Evolutionary conservation across 495 filamentous ascomycete species (phyloP).

Genomic region (Aspergillus egyptiacus): DNA sequence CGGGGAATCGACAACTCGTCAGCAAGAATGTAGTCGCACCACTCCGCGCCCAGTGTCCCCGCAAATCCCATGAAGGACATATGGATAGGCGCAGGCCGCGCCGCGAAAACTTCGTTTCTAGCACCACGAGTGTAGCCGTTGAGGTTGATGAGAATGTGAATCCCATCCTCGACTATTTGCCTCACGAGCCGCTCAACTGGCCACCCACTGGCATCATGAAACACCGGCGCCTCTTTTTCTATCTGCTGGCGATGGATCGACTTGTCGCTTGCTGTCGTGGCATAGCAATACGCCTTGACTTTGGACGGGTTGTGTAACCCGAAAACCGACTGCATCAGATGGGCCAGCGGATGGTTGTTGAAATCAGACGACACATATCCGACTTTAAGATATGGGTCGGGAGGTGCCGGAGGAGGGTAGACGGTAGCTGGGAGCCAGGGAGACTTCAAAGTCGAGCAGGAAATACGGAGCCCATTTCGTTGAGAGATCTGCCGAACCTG

Average conservation of each 20-base stretch:
- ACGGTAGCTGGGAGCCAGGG: constrained; percentile 81
- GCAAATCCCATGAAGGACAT: constrained; percentile 99
- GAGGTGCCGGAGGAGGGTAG: constrained; percentile 77
- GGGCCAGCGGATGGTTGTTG: constrained; percentile 96
- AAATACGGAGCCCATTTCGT: constrained; percentile 89
- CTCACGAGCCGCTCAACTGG: constrained; percentile 76
- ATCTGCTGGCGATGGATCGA: constrained; percentile 92
- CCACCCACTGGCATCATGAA: constrained; percentile 85
- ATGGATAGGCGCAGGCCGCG: constrained; percentile 88
- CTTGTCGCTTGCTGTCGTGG: constrained; percentile 88
- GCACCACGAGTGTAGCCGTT: constrained; percentile 97
- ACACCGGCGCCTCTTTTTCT: constrained; percentile 87
- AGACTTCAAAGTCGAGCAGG: constrained; percentile 75
- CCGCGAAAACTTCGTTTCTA: constrained; percentile 96
- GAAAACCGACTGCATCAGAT: constrained; percentile 99
- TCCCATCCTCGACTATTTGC: constrained; percentile 86
- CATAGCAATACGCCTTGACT: constrained; percentile 88
- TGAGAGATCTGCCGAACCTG: constrained; percentile 95
- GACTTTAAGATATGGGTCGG: constrained; percentile 75
- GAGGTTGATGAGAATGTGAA: constrained; percentile 94
- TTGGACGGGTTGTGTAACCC: constrained; percentile 71
- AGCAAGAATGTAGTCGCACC: constrained; percentile 96
- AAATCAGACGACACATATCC: constrained; percentile 98
- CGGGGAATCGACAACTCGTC: constrained; percentile 82
- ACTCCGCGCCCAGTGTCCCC: constrained; percentile 91